Evolutionary conservation across 2,329 filamentous ascomycete genomes (phyloP), one percentile per base, ranked within the genome.

Genomic region (Penicillium decumbens): DNA sequence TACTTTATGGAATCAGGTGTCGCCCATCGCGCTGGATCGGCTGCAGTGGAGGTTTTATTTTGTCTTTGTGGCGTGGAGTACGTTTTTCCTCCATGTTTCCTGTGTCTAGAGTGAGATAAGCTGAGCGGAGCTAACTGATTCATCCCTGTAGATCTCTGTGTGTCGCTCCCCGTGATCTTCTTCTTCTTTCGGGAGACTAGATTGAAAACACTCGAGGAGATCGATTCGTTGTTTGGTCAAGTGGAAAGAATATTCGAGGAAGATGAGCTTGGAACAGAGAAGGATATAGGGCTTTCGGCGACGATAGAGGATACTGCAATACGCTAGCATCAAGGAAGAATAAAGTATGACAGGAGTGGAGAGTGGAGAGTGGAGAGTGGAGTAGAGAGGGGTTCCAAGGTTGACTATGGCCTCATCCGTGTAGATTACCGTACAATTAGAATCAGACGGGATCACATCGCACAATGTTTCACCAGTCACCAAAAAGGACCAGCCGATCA

Each of bases 1-100:
- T 27, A 81, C 80, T 0, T 71, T 84, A 25, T 83, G 80, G 72
- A 76, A 75, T 6, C 81, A 84, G 58, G 75, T 82, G 3, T 78
- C 75, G 2, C 81, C 80, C 0, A 76, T 76, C 46, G 80, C 75
- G 0, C 62, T 78, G 23, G 71, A 65, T 0, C 60, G 72, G 2
- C 74, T 81, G 24, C 70, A 71, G 0, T 82, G 77, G 72, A 75
- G 70, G 56, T 82, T 78, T 53, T 83, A 82, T 65, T 77, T 82
- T 51, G 71, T 83, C 13, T 83, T 82, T 47, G 77, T 78, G 37
- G 73, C 70, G 7, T 81, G 74, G 56, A 79, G 77, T 61, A 53
- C 55, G 65, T 18, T 57, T 23, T 18, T 20, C 25, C 41, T 30
- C 25, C 28, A 24, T 23, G 13, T 45, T 5, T 10, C 28, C 24